These are phyloP conservation scores for Alternaria burnsii DNA, from an alignment of 2,329 filamentous ascomycete species.

Conservation along the genomic window DNA sequence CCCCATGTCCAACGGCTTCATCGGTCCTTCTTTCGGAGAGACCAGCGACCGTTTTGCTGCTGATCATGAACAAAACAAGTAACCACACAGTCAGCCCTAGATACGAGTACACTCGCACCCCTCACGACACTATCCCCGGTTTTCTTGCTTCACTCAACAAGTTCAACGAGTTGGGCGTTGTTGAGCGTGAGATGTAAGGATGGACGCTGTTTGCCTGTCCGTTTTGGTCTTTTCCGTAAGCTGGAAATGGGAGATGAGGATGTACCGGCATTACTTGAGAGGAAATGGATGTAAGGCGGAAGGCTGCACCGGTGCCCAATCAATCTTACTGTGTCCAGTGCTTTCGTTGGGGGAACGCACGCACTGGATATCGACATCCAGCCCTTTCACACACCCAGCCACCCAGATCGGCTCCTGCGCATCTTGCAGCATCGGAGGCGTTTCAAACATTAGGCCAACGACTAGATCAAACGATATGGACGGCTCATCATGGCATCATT, in stretches of 20 bases:
- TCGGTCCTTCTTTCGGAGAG: constrained; percentile 3
- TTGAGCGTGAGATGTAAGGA: neutral
- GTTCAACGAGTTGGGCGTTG: neutral
- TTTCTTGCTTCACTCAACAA: neutral
- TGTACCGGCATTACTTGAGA: neutral
- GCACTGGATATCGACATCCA: neutral
- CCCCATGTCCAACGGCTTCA: constrained; percentile 2
- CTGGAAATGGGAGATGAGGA: constrained; percentile 3
- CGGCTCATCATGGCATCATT: constrained; percentile 5
- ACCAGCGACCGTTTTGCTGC: constrained; percentile 1
- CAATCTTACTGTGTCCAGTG: neutral
- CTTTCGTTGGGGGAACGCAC: neutral
- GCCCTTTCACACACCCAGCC: neutral
- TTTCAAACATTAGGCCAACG: constrained; percentile 1
- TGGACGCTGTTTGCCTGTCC: neutral
- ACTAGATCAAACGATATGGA: neutral
- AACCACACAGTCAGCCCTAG: constrained; percentile 4
- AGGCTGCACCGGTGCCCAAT: neutral
- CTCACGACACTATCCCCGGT: neutral
- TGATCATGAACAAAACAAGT: constrained; percentile 4
- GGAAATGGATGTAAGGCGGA: neutral
- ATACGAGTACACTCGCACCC: neutral
- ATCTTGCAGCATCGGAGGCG: constrained; percentile 2
- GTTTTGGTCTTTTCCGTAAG: neutral
- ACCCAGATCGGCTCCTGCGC: constrained; percentile 2